Evolutionary conservation across 2,329 filamentous ascomycete genomes (phyloP).

Genomic region (Tetracladium maxilliforme): DNA sequence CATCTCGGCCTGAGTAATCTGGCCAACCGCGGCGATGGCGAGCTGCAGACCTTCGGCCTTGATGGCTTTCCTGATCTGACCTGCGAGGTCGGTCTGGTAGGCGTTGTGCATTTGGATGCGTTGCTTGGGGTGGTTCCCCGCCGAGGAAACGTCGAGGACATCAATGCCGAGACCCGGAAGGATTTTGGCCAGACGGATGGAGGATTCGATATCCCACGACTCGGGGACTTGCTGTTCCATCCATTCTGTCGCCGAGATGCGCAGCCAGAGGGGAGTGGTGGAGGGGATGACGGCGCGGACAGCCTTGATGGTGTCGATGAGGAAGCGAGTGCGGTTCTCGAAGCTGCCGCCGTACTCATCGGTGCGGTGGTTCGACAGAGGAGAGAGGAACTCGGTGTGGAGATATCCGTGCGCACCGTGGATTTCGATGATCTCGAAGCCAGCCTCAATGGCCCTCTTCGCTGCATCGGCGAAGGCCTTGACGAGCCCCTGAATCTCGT

Average conservation of each 20-base stretch:
- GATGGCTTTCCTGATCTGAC: slow-evolving; percentile 54
- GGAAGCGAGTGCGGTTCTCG: slow-evolving; percentile 49
- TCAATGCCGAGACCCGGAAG: slow-evolving; percentile 66
- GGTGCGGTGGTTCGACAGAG: slow-evolving; percentile 41
- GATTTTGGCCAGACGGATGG: slow-evolving; percentile 48
- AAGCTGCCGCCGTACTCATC: slow-evolving; percentile 52
- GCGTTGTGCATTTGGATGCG: slow-evolving; percentile 42
- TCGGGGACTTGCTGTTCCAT: no score
- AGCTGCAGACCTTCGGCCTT: slow-evolving; percentile 30
- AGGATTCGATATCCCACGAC: slow-evolving; percentile 11
- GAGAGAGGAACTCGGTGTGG: slow-evolving; percentile 48
- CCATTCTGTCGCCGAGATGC: slow-evolving; percentile 50
- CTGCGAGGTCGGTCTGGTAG: slow-evolving; percentile 64
- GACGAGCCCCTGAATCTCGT: slow-evolving; percentile 19
- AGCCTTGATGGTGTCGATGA: slow-evolving; percentile 35
- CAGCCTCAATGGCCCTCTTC: slow-evolving; percentile 23
- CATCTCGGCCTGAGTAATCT: slow-evolving; percentile 53
- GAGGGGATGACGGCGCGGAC: slow-evolving; percentile 35
- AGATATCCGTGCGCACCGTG: slow-evolving; percentile 54
- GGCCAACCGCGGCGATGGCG: slow-evolving; percentile 60
- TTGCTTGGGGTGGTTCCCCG: slow-evolving; percentile 51
- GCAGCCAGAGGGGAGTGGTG: slow-evolving; percentile 39
- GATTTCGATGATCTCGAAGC: slow-evolving; percentile 49
- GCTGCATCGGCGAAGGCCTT: slow-evolving; percentile 18
- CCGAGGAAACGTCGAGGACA: slow-evolving; percentile 68